Base-by-base conservation (phyloP, 2,329 filamentous ascomycete species). In the Trichoderma atroviride region DNA sequence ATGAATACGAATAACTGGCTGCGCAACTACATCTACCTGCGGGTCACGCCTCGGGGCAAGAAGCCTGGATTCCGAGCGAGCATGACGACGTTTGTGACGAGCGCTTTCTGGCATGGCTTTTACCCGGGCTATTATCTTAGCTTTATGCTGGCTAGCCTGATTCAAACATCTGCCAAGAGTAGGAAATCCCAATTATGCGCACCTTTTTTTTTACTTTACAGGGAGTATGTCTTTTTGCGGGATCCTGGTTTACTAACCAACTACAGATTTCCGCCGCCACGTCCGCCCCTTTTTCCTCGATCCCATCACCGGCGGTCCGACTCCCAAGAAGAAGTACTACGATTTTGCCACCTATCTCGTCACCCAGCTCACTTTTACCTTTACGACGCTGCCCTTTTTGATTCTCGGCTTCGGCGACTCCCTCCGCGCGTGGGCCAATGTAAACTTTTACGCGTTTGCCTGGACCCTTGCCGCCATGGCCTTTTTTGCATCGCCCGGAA, bases 1-100 rank as follows among this genome's bases (percentile, higher is more conserved):
- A 97, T 97, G 83, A 98, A 98, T 81, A 99, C 96, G 14, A 99
- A 97, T 79, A 89, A 93, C 76, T 99, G 96, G 96, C 83, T 99
- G 71, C 89, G 94, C 58, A 97, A 98, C 80, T 99, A 97, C 77
- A 86, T 99, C 74, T 99, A 98, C 78, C 86, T 99, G 59, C 90
- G 96, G 29, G 96, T 99, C 3, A 99, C 96, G 0, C 96, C 96
- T 0, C 92, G 92, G 74, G 96, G 96, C 66, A 96, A 94, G 84
- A 99, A 98, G 80, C 96, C 96, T 11, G 96, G 96, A 1, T 99
- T 99, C 83, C 87, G 94, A 70, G 96, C 96, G 62, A 98, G 92
- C 76, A 83, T 99, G 83, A 93, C 94, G 40, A 99, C 96, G 0
- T 99, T 99, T 78, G 88, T 89, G 7, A 98, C 96, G 24, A 97